Conservation (phyloP, 768 basidiomycete species). For the Lentinula raphanica region DNA sequence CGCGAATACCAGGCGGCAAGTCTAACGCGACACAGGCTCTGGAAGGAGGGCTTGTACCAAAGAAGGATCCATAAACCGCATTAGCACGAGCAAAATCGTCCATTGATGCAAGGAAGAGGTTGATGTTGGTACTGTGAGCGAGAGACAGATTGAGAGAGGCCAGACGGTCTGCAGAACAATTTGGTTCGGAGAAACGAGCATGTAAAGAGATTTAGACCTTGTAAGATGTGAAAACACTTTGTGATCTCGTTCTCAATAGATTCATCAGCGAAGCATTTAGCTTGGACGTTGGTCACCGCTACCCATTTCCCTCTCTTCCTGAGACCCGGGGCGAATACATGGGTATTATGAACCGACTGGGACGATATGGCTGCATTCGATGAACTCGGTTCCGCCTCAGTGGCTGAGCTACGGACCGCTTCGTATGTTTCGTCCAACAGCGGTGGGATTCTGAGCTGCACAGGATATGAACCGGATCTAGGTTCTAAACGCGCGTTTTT, state of each 20-base stretch:
- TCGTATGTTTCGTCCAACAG: constrained; percentile 44
- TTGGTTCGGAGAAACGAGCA: not conserved
- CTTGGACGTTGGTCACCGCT: constrained; percentile 54
- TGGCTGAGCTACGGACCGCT: constrained; percentile 20
- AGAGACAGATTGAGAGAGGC: constrained; percentile 41
- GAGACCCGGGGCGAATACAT: constrained; percentile 14
- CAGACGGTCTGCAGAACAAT: constrained; percentile 43
- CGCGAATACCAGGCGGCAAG: constrained; percentile 49
- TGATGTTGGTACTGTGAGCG: constrained; percentile 68
- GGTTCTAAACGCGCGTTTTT: constrained; percentile 57
- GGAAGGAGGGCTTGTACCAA: constrained; percentile 88
- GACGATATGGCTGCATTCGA: not conserved
- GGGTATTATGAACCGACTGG: not conserved
- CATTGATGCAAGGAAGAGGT: constrained; percentile 79
- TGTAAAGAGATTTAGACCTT: constrained; percentile 39
- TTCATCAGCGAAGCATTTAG: constrained; percentile 15
- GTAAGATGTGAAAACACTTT: constrained; percentile 58
- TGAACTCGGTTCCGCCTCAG: constrained; percentile 4
- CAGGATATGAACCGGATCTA: constrained; percentile 31
- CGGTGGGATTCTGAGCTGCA: constrained; percentile 36
- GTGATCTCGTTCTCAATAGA: constrained; percentile 68
- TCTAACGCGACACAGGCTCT: constrained; percentile 89
- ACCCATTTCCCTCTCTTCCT: constrained; percentile 59
- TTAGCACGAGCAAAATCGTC: constrained; percentile 76
- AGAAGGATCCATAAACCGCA: constrained; percentile 70